Base-by-base conservation (phyloP, 73 alveolate species). In the Stentor coeruleus region DNA sequence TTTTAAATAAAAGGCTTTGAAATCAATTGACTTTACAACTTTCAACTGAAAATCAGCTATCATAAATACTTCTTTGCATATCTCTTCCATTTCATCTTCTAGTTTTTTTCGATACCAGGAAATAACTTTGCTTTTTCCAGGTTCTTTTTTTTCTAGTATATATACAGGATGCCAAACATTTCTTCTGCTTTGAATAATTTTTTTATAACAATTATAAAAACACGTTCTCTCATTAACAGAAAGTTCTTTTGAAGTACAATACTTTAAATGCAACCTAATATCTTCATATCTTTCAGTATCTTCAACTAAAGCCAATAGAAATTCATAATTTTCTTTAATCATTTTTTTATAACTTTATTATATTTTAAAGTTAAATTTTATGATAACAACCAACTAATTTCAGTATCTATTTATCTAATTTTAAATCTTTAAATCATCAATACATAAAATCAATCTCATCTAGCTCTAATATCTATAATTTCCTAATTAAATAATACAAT, bases 1-100 rank as follows among this genome's bases (percentile, higher is more conserved):
- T 76, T 89, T 89, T 73, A 55, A 81, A 77, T 76, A 89, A 85
- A 89, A 89, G 33, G 89, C 91, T 40, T 77, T 58, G 85, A 36
- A 2, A 33, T 38, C 87, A 33, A 28, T 35, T 33, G 38, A 38
- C 39, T 31, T 66, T 31, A 15, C 26, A n/a, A n/a, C 35, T 39
- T 30, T 35, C 38, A 1, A 15, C 41, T 38, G 81, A 35, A 33
- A 0, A 0, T 81, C 72, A 38, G 72, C 41, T 20, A 81, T 58
- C 58, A 59, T 20, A 81, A 28, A 38, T 59, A 41, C 66, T 49
- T 49, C 66, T 49, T 49, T 49, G 66, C 66, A 49, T 6, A 49
- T 49, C 20, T 49, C 66, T 49, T 49, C 66, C 66, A 49, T 49
- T 49, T 49, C 66, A 49, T 6, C 66, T 49, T 49, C 66, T 49